These are phyloP conservation scores for Fusarium nodosum DNA, from an alignment of 2,329 filamentous ascomycete species.

Conservation along the genomic window DNA sequence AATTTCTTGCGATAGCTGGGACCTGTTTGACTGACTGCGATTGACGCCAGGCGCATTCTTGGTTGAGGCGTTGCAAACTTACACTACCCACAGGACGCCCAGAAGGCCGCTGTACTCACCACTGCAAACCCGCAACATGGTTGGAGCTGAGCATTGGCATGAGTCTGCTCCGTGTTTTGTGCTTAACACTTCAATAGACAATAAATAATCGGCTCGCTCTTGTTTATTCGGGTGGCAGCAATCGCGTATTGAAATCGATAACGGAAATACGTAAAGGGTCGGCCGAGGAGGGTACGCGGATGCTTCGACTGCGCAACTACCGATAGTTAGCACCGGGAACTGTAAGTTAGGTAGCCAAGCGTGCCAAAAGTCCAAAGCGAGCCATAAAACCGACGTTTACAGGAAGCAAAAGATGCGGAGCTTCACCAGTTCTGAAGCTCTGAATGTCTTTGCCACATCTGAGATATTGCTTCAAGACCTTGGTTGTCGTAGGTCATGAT, in stretches of 20 bases:
- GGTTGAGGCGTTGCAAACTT: background rate
- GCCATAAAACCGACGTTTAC: background rate
- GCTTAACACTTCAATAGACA: rapidly evolving
- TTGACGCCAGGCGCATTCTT: background rate
- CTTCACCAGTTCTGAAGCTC: background rate
- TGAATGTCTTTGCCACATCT: background rate
- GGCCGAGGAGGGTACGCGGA: background rate
- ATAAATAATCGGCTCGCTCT: background rate
- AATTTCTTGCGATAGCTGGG: background rate
- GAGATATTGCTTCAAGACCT: background rate
- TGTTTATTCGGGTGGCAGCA: background rate
- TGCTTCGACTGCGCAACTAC: slow-evolving; percentile 17
- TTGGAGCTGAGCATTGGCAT: background rate
- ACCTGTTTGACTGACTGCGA: background rate
- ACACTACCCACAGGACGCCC: background rate
- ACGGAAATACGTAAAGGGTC: background rate
- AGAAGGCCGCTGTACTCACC: background rate
- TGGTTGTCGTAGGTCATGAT: background rate
- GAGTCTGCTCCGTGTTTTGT: background rate
- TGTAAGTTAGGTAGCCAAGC: slow-evolving; percentile 3
- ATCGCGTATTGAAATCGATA: background rate
- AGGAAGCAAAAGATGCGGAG: background rate
- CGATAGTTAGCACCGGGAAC: slow-evolving; percentile 13
- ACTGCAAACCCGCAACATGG: background rate
- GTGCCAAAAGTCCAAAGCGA: background rate